These are phyloP conservation scores for Ascochyta pisi DNA, from an alignment of 2,329 filamentous ascomycete species.

Conservation along the genomic window DNA sequence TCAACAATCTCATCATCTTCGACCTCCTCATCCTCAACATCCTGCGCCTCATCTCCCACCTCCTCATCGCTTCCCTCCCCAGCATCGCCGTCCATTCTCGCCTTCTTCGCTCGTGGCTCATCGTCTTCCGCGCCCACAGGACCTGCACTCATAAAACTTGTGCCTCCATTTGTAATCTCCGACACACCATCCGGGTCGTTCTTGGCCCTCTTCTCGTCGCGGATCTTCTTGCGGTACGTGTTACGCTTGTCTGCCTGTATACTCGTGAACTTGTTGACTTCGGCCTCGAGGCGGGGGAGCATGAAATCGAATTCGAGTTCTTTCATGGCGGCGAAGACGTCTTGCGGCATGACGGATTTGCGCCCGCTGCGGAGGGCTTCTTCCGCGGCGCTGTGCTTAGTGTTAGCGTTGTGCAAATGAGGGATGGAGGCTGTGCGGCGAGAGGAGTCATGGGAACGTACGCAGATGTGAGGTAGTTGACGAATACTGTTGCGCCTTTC, in stretches of 20 bases:
- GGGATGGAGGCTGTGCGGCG: background rate
- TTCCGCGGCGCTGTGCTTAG: slow-evolving; percentile 70
- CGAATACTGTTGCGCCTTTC: slow-evolving; percentile 83
- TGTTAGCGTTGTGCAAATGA: background rate
- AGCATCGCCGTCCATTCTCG: slow-evolving; percentile 46
- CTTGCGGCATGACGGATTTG: slow-evolving; percentile 78
- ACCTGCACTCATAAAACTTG: slow-evolving; percentile 13
- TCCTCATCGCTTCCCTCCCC: slow-evolving; percentile 50
- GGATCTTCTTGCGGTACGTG: slow-evolving; percentile 72
- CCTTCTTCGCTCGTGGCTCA: slow-evolving; percentile 59
- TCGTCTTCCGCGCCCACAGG: slow-evolving; percentile 43
- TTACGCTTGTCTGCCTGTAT: slow-evolving; percentile 77
- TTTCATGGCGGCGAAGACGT: slow-evolving; percentile 79
- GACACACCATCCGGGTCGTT: slow-evolving; percentile 23
- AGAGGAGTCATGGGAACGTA: slow-evolving; percentile 52
- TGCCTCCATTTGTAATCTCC: slow-evolving; percentile 25
- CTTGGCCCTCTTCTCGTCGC: slow-evolving; percentile 64
- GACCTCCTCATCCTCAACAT: slow-evolving; percentile 59
- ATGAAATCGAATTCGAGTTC: slow-evolving; percentile 78
- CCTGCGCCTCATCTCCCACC: slow-evolving; percentile 48
- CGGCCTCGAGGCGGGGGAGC: slow-evolving; percentile 72
- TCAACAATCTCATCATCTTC: slow-evolving; percentile 61
- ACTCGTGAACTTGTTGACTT: slow-evolving; percentile 78
- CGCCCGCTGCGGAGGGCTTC: slow-evolving; percentile 70
- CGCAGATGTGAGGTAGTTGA: slow-evolving; percentile 79